Percentiles rank a stretch among this genome's conserved stretches.
Evolutionary conservation across 305 asterid species (phyloP).

Genomic region (Petunia hybrid): DNA sequence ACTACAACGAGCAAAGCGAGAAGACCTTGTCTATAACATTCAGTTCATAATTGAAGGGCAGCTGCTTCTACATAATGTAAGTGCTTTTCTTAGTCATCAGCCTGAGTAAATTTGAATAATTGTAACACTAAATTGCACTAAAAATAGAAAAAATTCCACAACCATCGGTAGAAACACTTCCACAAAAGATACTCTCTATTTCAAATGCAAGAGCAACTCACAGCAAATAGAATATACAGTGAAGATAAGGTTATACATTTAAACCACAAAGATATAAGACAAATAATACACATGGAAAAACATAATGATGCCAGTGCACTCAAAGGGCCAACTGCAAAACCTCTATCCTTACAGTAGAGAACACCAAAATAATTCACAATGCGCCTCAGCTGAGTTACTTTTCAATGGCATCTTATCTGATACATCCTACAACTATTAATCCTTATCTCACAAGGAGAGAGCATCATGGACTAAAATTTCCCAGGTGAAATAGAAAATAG

Average conservation of each 20-base stretch:
- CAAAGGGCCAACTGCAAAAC: not conserved
- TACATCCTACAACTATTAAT: not conserved
- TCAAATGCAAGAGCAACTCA: not conserved
- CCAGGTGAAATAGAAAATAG: not conserved
- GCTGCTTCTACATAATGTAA: not conserved
- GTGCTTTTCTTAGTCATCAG: constrained; percentile 7
- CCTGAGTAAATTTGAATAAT: not conserved
- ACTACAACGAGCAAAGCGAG: too few relatives aligned
- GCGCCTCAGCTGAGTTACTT: not conserved
- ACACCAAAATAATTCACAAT: constrained; percentile 9
- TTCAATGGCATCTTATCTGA: not conserved
- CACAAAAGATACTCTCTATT: not conserved
- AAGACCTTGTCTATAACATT: not conserved
- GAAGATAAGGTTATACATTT: not conserved
- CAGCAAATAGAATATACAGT: not conserved
- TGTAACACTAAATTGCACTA: not conserved
- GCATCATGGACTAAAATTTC: constrained; percentile 8
- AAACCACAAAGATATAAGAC: not conserved
- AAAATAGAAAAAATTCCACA: constrained; percentile 4
- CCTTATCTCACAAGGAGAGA: not conserved
- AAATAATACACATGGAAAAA: not conserved
- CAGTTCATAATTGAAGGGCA: not conserved
- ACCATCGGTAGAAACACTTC: constrained; percentile 10
- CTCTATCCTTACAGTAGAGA: not conserved
- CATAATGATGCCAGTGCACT: not conserved